A percentile compares a stretch with the other conserved stretches of the same genome.
phyloP scores from a whole-genome alignment of 352 stramenopile genomes.

The Globisporangium iwayamae region DNA sequence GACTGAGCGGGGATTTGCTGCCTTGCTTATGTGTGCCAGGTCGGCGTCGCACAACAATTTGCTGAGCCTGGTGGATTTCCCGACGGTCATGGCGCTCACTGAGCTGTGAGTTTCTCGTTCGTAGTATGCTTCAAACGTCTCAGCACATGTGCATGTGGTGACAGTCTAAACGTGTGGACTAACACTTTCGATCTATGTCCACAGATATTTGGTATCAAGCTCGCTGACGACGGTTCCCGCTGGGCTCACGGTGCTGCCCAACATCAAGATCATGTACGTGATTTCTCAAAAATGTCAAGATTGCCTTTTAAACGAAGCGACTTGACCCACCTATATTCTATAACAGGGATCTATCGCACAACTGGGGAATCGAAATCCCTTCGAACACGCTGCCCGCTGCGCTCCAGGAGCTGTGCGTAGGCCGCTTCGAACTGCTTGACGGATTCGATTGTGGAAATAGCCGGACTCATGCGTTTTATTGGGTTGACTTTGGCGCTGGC shows the following conservation, averaged over 20 bases:
- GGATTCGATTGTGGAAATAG: background rate
- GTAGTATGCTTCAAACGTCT: background rate
- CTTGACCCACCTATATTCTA: background rate
- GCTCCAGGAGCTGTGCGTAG: conserved; percentile 14
- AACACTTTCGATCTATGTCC: background rate
- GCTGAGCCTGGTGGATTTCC: conserved; percentile 5
- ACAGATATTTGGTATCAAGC: conserved; percentile 9
- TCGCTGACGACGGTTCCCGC: conserved; percentile 6
- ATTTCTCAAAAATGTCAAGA: background rate
- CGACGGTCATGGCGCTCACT: conserved; percentile 13
- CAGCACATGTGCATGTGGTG: too few relatives aligned
- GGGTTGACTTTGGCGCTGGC: background rate
- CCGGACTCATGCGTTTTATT: background rate
- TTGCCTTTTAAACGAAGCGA: background rate
- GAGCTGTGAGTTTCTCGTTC: conserved; percentile 9
- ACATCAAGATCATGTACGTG: conserved; percentile 21
- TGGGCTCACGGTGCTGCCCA: conserved; percentile 14
- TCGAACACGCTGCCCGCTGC: conserved; percentile 18
- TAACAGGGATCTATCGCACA: conserved; percentile 15
- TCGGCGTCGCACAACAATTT: conserved; percentile 17
- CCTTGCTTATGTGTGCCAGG: background rate
- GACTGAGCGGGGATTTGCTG: background rate
- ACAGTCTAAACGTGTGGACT: background rate
- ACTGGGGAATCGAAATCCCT: conserved; percentile 9
- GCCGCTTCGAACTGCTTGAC: too few relatives aligned